phyloP scores from a whole-genome alignment of 176 grass and related monocot genomes.

The Miscanthus lutarioriparius region DNA sequence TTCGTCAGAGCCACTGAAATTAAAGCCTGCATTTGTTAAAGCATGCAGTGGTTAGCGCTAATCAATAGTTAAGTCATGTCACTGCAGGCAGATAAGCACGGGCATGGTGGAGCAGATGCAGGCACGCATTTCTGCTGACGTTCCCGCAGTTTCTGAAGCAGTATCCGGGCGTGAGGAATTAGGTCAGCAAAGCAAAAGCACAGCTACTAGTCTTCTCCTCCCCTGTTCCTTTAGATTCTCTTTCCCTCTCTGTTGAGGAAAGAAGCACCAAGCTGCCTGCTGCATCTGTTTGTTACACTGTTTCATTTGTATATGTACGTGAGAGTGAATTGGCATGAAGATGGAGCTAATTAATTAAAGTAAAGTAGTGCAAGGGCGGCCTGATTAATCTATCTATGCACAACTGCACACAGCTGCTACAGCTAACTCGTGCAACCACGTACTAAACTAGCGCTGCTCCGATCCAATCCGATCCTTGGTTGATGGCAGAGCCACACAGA shows the following conservation, averaged over 20 bases:
- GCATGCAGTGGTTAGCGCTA: slow-evolving; percentile 38
- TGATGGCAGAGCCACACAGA: slow-evolving; percentile 33
- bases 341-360: not conserved
- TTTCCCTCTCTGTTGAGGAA: not conserved
- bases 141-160: slow-evolving; percentile 31
- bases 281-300: slow-evolving; percentile 22
- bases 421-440: slow-evolving; percentile 47
- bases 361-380: slow-evolving; percentile 38
- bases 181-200: slow-evolving; percentile 39
- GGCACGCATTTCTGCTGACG: slow-evolving; percentile 33
- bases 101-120: slow-evolving; percentile 51
- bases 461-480: not conserved
- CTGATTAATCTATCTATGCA: slow-evolving; percentile 39
- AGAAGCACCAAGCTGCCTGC: slow-evolving; percentile 30
- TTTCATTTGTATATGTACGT: slow-evolving; percentile 40
- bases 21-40: not conserved
- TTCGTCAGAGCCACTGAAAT: slow-evolving; percentile 19
- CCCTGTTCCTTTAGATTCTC: slow-evolving; percentile 10
- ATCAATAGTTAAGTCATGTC: slow-evolving; percentile 33
- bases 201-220: slow-evolving; percentile 1
- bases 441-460: slow-evolving; percentile 35
- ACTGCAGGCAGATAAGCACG: slow-evolving; percentile 35
- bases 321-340: slow-evolving; percentile 47
- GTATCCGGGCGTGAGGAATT: slow-evolving; percentile 26
- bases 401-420: slow-evolving; percentile 36